A percentile compares a stretch with the other conserved stretches of the same genome.
phyloP scores from a whole-genome alignment of 192 early-diverging fungal genomes.

The Entophlyctis luteolus region DNA sequence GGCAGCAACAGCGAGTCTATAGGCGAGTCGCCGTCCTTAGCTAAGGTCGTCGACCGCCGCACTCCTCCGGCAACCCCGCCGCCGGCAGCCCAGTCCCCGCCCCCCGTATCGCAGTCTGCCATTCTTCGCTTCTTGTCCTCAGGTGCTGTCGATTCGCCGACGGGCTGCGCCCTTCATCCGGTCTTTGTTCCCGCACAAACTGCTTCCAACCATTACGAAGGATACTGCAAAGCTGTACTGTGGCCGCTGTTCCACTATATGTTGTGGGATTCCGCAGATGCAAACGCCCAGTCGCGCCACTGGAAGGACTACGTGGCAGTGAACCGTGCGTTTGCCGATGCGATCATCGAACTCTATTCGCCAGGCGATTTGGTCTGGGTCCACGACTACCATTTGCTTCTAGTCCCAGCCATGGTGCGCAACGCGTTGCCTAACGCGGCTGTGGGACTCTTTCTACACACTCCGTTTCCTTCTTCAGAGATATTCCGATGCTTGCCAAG shows the following conservation, averaged over 20 bases:
- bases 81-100: no score
- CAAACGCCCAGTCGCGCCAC: constrained; percentile 65
- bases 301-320: constrained; percentile 84
- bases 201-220: constrained; percentile 87
- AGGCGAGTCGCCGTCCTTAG: no score
- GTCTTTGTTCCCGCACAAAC: no score
- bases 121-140: no score
- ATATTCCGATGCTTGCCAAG: constrained; percentile 59
- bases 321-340: constrained; percentile 81
- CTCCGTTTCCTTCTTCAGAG: constrained; percentile 56
- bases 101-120: no score
- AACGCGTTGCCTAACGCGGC: constrained; percentile 72
- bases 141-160: no score
- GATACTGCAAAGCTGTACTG: constrained; percentile 91
- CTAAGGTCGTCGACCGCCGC: no score
- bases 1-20: no score
- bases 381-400: constrained; percentile 96
- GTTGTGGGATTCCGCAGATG: constrained; percentile 72
- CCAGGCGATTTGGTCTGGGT: constrained; percentile 90
- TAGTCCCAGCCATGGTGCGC: constrained; percentile 84
- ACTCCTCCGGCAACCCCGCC: no score
- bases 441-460: constrained; percentile 60
- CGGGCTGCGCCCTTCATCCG: no score
- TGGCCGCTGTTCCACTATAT: constrained; percentile 94
- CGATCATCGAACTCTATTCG: constrained; percentile 70